Evolutionary conservation across 345 rosid species (phyloP).

Genomic region (Iberis pinnata): DNA sequence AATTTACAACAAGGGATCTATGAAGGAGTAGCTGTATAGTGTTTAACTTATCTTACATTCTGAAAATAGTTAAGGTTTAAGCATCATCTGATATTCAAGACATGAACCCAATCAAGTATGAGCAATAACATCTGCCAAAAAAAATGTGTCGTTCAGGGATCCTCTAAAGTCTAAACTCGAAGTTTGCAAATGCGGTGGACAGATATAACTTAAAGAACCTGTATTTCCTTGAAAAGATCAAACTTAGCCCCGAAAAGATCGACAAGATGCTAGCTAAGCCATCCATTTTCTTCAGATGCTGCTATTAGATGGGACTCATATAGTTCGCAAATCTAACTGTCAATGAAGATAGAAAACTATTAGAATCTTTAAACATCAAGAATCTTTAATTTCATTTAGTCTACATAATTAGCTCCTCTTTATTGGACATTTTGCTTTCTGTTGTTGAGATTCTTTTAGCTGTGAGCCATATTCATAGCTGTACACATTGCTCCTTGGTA

Average conservation of each 20-base stretch:
- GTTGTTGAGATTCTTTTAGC: no score
- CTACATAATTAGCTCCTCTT: no score
- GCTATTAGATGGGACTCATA: conserved; percentile 68
- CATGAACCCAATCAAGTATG: background rate
- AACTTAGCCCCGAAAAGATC: conserved; percentile 4
- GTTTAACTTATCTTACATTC: conserved; percentile 7
- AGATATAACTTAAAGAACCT: conserved; percentile 20
- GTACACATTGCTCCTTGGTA: no score
- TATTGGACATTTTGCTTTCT: no score
- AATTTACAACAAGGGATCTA: background rate
- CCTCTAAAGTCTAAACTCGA: no score
- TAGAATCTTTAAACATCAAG: background rate
- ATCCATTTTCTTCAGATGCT: conserved; percentile 8
- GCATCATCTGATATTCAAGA: conserved; percentile 18
- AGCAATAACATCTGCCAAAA: no score
- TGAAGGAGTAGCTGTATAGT: background rate
- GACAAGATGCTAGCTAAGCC: no score
- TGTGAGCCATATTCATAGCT: no score
- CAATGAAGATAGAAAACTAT: conserved; percentile 13
- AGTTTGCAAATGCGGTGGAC: conserved; percentile 3
- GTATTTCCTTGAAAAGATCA: conserved; percentile 12
- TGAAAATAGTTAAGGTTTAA: conserved; percentile 8
- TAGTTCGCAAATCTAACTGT: conserved; percentile 75
- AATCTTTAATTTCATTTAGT: no score
- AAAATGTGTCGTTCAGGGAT: no score